Evolutionary conservation across 2,329 filamentous ascomycete species (phyloP).

Genomic region (Colletotrichum eremochloae): DNA sequence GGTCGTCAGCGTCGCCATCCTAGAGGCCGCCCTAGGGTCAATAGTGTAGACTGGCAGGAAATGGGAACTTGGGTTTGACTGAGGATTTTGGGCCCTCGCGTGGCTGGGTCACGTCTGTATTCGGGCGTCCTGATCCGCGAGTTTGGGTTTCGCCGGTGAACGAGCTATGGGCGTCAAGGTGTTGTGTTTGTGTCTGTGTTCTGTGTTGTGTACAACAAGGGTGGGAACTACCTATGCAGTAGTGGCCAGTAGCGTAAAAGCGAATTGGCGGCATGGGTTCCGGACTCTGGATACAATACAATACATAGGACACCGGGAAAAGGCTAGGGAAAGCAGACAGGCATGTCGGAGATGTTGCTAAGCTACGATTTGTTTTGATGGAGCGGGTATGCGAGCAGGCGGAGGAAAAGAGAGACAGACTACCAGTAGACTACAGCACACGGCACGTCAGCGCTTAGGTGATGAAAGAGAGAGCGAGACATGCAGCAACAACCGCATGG

Average conservation of each 20-base stretch:
- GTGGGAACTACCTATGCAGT: slow-evolving; percentile 29
- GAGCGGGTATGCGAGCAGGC: neutral
- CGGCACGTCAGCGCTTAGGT: too few species aligned
- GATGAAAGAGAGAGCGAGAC: neutral
- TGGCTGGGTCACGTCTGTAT: slow-evolving; percentile 21
- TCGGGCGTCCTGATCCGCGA: slow-evolving; percentile 21
- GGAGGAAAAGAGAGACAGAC: neutral
- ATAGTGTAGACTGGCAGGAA: slow-evolving; percentile 16
- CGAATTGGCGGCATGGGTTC: slow-evolving; percentile 4
- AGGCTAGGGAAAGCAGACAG: neutral
- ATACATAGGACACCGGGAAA: neutral
- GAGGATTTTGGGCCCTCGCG: slow-evolving; percentile 6
- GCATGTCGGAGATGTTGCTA: neutral
- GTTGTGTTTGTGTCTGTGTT: slow-evolving; percentile 22
- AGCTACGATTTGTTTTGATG: neutral
- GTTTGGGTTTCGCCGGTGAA: slow-evolving; percentile 22
- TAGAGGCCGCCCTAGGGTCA: slow-evolving; percentile 19
- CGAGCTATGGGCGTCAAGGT: slow-evolving; percentile 20
- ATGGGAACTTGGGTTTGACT: slow-evolving; percentile 9
- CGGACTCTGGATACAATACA: slow-evolving; percentile 11
- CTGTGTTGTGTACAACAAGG: slow-evolving; percentile 6
- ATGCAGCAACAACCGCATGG: slow-evolving; percentile 21
- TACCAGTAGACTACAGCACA: neutral
- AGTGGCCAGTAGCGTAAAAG: slow-evolving; percentile 2
- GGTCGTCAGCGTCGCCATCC: neutral